Percentiles rank a stretch among this genome's conserved stretches.
Conservation (phyloP, 164 flowering plant genomes). For the Saururus chinensis region DNA sequence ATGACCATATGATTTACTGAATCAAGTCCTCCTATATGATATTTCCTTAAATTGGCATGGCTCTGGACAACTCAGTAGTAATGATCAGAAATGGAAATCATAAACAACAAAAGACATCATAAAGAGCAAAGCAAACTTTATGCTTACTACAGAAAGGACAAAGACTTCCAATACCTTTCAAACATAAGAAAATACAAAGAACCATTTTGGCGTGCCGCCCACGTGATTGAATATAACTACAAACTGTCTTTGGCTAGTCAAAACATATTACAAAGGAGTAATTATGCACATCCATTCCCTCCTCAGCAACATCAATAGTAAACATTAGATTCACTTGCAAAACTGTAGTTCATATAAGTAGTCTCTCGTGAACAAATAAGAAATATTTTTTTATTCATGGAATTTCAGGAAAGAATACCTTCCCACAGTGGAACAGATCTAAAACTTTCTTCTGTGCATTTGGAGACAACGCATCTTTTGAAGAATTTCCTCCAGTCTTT, state of each 20-base stretch:
- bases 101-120: too few species aligned
- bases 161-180: conserved; percentile 47
- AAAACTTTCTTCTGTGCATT: conserved; percentile 46
- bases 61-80: not conserved
- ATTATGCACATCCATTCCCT: conserved; percentile 66
- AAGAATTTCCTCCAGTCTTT: conserved; percentile 62
- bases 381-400: not conserved
- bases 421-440: conserved; percentile 56
- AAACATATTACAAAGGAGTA: conserved; percentile 82
- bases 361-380: too few species aligned
- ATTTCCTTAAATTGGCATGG: too few species aligned
- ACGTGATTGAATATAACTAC: conserved; percentile 75
- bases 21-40: too few species aligned
- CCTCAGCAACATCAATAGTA: conserved; percentile 86
- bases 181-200: conserved; percentile 65
- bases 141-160: not conserved
- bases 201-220: conserved; percentile 63
- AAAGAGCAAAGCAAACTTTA: not conserved
- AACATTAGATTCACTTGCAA: conserved; percentile 67
- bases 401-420: conserved; percentile 27
- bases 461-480: conserved; percentile 48
- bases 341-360: not conserved
- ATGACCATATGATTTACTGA: too few species aligned
- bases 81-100: not conserved
- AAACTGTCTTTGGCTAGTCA: conserved; percentile 78